Base-by-base conservation (phyloP, 169 alveolate species). In the Babesia divergens region DNA sequence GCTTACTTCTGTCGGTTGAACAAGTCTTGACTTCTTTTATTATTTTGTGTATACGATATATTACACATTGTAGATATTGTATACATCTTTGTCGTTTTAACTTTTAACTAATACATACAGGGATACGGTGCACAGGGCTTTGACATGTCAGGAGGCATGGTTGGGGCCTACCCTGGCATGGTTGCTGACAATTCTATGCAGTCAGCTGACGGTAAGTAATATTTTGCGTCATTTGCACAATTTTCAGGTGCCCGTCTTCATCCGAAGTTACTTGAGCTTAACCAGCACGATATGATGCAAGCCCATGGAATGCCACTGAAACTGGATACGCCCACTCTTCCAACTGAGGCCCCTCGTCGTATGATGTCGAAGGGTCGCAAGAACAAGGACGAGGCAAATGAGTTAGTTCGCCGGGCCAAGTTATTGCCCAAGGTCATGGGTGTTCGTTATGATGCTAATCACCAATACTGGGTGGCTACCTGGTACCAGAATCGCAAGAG, bases 401-500 rank as follows among this genome's bases (percentile, higher is more conserved):
- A 86, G 55, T 54, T 86, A 28, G 86, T 77, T 40, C 81, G 89
- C 28, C 55, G 84, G 24, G 89, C 82, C n/a, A 82, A 82, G 59
- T 37, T 59, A 46, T 76, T 86, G 14, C 92, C 92, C 38, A 86
- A 77, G 62, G 86, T 86, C 14, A 86, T 86, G 83, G 92, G 92
- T 3, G 92, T 86, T n/a, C 74, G 92, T 22, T 86, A 86, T 65
- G 92, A 86, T 47, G 89, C 84, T 35, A 86, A 86, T 47, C 92
- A 86, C 34, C 89, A 83, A 29, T 74, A 83, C 74, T 86, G 92
- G 92, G 92, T 86, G 8, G 86, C 92, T 32, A 85, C 89, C 16
- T 86, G 92, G 92, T 83, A 86, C 47, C 83, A 77, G 38, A 86
- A 86, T 58, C 82, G 91, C 67, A 86, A 86, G 71, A 82, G 91